A percentile compares a stretch with the other conserved stretches of the same genome.
Conservation (phyloP, 352 stramenopile genomes). For the Globisporangium mamillatum region DNA sequence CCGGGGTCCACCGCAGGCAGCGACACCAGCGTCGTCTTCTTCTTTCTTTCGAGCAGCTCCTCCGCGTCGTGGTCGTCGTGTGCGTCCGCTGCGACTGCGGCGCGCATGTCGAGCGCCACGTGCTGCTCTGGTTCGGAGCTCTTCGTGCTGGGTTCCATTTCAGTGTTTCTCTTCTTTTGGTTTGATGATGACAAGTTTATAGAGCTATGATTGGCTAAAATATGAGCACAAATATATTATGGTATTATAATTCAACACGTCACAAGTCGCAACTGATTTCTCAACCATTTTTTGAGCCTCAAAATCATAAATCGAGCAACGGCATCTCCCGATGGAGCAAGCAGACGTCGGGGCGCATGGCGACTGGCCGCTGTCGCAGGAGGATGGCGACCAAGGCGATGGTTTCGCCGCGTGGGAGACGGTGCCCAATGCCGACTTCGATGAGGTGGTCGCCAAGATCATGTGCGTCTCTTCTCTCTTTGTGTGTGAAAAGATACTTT, state of each 20-base stretch:
- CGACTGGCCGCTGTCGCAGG: too few species aligned
- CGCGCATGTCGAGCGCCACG: conserved; percentile 16
- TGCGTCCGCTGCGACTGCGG: not conserved
- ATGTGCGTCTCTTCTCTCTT: conserved; percentile 12
- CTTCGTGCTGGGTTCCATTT: not conserved
- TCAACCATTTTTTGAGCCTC: not conserved
- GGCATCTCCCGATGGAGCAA: not conserved
- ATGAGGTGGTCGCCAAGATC: conserved; percentile 19
- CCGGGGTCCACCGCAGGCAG: conserved; percentile 24
- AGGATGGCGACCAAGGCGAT: not conserved
- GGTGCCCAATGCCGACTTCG: conserved; percentile 18
- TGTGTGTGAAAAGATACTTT: not conserved
- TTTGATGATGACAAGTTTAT: too few species aligned
- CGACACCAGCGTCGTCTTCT: not conserved
- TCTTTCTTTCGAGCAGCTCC: not conserved
- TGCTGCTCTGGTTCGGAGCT: not conserved
- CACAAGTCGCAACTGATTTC: not conserved
- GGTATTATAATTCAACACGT: not conserved
- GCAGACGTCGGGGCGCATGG: too few species aligned
- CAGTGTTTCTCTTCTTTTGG: too few species aligned
- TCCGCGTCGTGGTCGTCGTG: not conserved
- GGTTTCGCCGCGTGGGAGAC: conserved; percentile 5
- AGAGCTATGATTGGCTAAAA: too few species aligned
- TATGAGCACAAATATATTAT: too few species aligned
- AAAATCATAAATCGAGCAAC: not conserved